Percentiles rank a stretch among this genome's conserved stretches.
phyloP scores from a whole-genome alignment of 2,329 filamentous ascomycete genomes.

The Phoma herbarum region DNA sequence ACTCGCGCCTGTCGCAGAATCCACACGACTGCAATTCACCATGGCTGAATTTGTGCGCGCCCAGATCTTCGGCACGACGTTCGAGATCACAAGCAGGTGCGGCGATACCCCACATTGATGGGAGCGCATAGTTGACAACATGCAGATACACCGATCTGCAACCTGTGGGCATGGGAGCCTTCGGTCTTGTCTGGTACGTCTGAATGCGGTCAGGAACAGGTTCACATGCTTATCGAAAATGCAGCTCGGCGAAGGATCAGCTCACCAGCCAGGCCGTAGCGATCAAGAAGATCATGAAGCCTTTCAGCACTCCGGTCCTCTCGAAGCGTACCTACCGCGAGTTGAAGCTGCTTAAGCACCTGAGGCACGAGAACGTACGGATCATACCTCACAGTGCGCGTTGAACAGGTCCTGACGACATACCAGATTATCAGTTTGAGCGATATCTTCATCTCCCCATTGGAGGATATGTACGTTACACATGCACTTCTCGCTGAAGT shows the following conservation, averaged over 20 bases:
- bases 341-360: constrained; percentile 94
- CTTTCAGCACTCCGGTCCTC: constrained; percentile 97
- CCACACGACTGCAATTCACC: constrained; percentile 52
- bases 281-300: constrained; percentile 99
- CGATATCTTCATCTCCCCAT: constrained; percentile 98
- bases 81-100: constrained; percentile 98
- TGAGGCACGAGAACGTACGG: constrained; percentile 92
- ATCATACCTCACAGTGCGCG: constrained; percentile 2
- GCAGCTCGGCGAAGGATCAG: constrained; percentile 94
- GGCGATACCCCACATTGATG: constrained; percentile 38
- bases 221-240: constrained; percentile 25
- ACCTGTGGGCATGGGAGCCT: constrained; percentile 98
- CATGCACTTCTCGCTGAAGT: not conserved
- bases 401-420: constrained; percentile 34
- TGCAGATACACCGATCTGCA: constrained; percentile 94
- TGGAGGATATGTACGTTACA: constrained; percentile 88
- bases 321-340: constrained; percentile 98
- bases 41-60: constrained; percentile 99
- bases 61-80: constrained; percentile 99
- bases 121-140: constrained; percentile 34
- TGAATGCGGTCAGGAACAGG: constrained; percentile 9
- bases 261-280: constrained; percentile 96
- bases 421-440: constrained; percentile 89
- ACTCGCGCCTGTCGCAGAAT: constrained; percentile 36
- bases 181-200: constrained; percentile 91